Evolutionary conservation across 768 basidiomycete species (phyloP), one percentile per base, ranked within the genome.

Genomic region (Pisolithus tinctorius): DNA sequence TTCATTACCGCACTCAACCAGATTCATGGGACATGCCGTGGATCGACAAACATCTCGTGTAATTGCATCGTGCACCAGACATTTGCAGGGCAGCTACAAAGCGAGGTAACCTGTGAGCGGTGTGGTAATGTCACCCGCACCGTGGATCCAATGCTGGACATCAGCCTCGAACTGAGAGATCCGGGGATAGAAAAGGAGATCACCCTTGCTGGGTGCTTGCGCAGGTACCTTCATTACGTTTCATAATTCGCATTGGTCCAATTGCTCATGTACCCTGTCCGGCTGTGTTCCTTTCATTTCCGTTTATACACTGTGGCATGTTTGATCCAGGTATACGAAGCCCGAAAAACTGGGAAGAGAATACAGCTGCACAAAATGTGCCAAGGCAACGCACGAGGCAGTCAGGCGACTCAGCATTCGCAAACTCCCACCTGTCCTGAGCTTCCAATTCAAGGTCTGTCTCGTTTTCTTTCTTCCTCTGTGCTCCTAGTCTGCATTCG

Each of bases 61-160:
- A 89, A 86, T 55, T 98, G 95, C 61, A 83, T 95, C 60, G 82
- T 95, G 29, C 94, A 98, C 63, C 83, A 82, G 16, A 90, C 90
- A 1, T 98, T 97, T 60, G 83, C 84, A 0, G 95, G 93, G 0
- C 77, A 82, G 48, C 70, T 96, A 3, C 86, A 93, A 58, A 93
- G 91, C 56, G 89, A 95, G 43, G 88, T 97, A 45, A 84, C 79
- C 36, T 98, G 95, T 62, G 88, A 88, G 50, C 75, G 86, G 7
- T 98, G 95, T 63, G 80, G 82, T 4, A 86, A 81, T 51, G 77
- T 81, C 4, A 93, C 83, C 0, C 84, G 77, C 30, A 91, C 90
- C 1, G 69, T 85, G 38, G 95, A 98, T 59, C 91, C 92, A 10
- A 88, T 93, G 73, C 74, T 97, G 20, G 94, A 97, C 56, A 77